Evolutionary conservation across 1,139 yeast species (phyloP), one percentile per base, ranked within the genome.

Genomic region (Lodderomyces margitis): DNA sequence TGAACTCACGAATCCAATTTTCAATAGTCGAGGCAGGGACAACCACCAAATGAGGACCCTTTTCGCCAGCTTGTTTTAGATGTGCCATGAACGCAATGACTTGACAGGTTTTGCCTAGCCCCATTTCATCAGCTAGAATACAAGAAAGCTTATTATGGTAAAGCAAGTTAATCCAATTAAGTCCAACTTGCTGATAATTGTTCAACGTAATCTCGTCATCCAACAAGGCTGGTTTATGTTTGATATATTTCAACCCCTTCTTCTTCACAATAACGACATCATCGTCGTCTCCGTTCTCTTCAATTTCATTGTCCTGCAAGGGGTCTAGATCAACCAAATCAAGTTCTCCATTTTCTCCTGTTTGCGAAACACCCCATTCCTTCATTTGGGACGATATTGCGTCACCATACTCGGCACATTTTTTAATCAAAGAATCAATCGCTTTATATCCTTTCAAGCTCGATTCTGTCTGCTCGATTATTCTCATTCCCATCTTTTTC

Each of bases 121-220:
- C 98, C 98, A 91, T 89, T 62, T 92, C 99, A 64, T 92, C 99
- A 0, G 98, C 99, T 38, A 92, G 70, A 45, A 92, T 92, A 65
- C 98, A 91, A 7, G 97, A 88, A 44, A 92, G 70, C 19, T 80
- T 76, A 55, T 86, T 80, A 45, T 78, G 80, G 61, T 91, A 92
- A 31, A 94, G 70, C 42, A 92, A 62, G 50, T 83, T 77, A 42
- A 94, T 70, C 99, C 99, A 94, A 59, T 92, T 92, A 42, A 94
- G 69, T 39, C 99, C 99, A 15, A 92, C 95, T 55, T 89, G 92
- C 67, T 92, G 98, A 60, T 92, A 92, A 55, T 81, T 83, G 56
- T 92, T 92, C 53, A 92, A 70, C 33, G 77, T 78, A 23, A 87
- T 72, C 17, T 80, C 86, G 0, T 71, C 72, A 0, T 87, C 70